Conservation (phyloP, 345 rosid genomes). For the Eucalyptus pumila region DNA sequence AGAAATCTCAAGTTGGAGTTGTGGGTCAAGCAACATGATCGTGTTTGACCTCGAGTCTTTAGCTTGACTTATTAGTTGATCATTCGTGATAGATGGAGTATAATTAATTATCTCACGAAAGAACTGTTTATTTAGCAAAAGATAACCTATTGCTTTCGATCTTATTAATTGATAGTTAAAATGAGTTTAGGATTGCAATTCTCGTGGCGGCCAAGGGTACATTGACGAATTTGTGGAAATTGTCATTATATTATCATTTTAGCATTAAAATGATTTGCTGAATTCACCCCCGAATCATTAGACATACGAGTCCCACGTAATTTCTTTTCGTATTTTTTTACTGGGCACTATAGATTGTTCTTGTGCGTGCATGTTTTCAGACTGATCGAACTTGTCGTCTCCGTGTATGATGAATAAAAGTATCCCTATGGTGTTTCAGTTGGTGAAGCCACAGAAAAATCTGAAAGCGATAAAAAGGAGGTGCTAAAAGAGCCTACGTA, state of each 20-base stretch:
- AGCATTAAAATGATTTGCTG: neutral
- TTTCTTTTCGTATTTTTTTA: neutral
- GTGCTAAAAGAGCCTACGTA: neutral
- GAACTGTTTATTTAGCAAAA: rapidly evolving
- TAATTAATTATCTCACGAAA: neutral
- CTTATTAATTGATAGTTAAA: neutral
- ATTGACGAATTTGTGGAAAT: neutral
- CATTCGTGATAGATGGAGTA: rapidly evolving
- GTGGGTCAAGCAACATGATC: neutral
- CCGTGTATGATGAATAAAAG: neutral
- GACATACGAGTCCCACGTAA: rapidly evolving
- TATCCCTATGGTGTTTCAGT: neutral
- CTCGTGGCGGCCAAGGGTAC: neutral
- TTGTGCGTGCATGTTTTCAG: neutral
- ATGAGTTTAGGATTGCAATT: neutral
- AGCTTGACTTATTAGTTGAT: neutral
- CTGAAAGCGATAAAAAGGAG: neutral
- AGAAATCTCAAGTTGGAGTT: neutral
- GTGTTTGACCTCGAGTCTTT: neutral
- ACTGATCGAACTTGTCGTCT: neutral
- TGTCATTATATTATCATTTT: neutral
- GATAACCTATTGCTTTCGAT: neutral
- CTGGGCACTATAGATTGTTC: neutral
- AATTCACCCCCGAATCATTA: neutral
- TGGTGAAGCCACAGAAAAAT: neutral